Percentiles rank a stretch among this genome's conserved stretches.
phyloP scores from a whole-genome alignment of 1,284 basidiomycete genomes.

The Leccinum griseonigrum region DNA sequence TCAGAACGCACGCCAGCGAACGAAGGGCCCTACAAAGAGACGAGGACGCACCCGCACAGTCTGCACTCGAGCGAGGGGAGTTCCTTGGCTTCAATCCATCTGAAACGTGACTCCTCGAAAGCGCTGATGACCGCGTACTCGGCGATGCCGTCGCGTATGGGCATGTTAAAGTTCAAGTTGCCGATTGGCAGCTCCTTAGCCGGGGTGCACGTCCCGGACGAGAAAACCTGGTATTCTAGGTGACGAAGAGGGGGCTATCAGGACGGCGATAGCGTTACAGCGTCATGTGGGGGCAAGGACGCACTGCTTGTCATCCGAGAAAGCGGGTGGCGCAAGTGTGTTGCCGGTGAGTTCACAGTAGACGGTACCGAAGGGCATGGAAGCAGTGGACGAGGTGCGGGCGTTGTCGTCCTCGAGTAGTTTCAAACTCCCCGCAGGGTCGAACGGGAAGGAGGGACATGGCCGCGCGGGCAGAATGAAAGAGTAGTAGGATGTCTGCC shows the following conservation, averaged over 20 bases:
- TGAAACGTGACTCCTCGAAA: slow-evolving; percentile 70
- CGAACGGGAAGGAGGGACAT: slow-evolving; percentile 50
- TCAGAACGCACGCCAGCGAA: not conserved
- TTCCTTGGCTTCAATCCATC: slow-evolving; percentile 73
- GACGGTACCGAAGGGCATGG: slow-evolving; percentile 72
- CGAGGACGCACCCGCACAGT: slow-evolving; percentile 61
- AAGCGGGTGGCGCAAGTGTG: slow-evolving; percentile 53
- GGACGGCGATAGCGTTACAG: slow-evolving; percentile 2
- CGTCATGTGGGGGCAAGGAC: slow-evolving; percentile 25
- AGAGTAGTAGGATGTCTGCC: too few species aligned
- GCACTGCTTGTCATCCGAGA: slow-evolving; percentile 72
- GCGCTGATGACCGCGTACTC: slow-evolving; percentile 92
- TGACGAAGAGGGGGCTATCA: slow-evolving; percentile 89
- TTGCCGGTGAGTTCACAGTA: slow-evolving; percentile 66
- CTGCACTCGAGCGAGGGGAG: slow-evolving; percentile 70
- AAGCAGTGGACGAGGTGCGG: slow-evolving; percentile 72
- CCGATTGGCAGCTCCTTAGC: slow-evolving; percentile 91
- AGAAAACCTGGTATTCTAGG: slow-evolving; percentile 81
- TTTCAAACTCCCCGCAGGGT: slow-evolving; percentile 37
- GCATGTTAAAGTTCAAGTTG: slow-evolving; percentile 68
- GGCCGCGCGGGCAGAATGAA: too few species aligned
- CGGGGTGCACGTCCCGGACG: slow-evolving; percentile 58
- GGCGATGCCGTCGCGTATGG: slow-evolving; percentile 73
- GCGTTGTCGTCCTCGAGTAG: slow-evolving; percentile 39
- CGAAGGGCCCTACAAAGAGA: not conserved